Conservation (phyloP, 305 asterid species). For the Fraxinus velutina region DNA sequence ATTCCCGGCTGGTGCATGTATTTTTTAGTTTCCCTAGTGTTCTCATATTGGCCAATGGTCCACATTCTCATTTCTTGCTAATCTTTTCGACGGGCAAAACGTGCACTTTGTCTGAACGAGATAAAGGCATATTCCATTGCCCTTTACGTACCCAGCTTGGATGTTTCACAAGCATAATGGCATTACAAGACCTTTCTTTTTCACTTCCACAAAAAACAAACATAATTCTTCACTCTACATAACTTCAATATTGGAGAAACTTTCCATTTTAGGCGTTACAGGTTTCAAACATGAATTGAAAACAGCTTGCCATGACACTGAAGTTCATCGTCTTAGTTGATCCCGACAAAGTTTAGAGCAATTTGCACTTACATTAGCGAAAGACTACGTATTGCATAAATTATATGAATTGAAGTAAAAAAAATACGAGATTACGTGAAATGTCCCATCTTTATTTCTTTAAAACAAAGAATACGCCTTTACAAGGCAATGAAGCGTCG, state of each 20-base stretch:
- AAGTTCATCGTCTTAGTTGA: not conserved
- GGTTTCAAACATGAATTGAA: not conserved
- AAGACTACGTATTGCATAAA: no score
- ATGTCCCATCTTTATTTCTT: no score
- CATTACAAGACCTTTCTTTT: not conserved
- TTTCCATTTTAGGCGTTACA: not conserved
- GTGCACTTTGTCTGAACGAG: not conserved
- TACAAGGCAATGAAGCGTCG: no score
- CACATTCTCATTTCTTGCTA: not conserved
- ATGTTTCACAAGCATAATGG: not conserved
- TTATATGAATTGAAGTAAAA: no score
- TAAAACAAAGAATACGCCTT: no score
- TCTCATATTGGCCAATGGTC: not conserved
- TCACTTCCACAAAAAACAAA: not conserved
- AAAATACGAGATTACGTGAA: no score
- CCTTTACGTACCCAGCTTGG: not conserved
- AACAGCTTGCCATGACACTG: not conserved
- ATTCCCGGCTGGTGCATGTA: slow-evolving; percentile 58
- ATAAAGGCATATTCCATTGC: not conserved
- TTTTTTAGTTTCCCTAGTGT: not conserved
- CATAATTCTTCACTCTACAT: not conserved
- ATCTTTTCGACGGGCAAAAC: not conserved
- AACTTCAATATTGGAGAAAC: not conserved
- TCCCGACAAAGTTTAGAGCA: not conserved
- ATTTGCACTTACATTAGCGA: not conserved